Percentiles rank a stretch among this genome's conserved stretches.
Conservation (phyloP, 768 basidiomycete genomes). For the Termitomyces sp. region DNA sequence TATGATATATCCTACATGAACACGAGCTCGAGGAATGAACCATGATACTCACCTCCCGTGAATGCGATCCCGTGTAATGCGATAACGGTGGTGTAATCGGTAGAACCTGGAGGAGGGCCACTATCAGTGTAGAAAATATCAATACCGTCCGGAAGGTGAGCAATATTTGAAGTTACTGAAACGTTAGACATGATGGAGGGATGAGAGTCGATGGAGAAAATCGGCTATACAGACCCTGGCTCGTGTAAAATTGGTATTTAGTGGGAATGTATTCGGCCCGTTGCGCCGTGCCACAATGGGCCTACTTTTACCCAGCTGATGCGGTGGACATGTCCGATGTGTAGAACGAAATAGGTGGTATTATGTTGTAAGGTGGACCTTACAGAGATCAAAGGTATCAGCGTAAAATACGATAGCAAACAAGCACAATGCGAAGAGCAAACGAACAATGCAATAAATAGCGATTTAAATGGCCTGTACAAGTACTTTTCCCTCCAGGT, state of each 20-base stretch:
- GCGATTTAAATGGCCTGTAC: not conserved
- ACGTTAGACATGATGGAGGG: not conserved
- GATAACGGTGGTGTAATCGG: constrained; percentile 29
- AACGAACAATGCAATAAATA: constrained; percentile 7
- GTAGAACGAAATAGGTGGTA: not conserved
- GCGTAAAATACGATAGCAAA: not conserved
- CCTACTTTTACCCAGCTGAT: not conserved
- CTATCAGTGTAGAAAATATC: constrained; percentile 28
- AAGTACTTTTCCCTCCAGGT: not conserved
- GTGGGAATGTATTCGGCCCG: not conserved
- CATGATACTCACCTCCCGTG: constrained; percentile 23
- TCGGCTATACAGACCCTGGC: not conserved
- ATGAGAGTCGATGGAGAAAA: not conserved
- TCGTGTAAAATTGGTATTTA: not conserved
- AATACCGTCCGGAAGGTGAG: constrained; percentile 14
- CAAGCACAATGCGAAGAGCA: not conserved
- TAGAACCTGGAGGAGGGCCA: constrained; percentile 21
- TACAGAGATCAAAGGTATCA: not conserved
- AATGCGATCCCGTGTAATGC: constrained; percentile 28
- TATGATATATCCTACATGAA: not conserved
- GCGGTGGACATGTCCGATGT: not conserved
- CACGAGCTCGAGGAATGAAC: not conserved
- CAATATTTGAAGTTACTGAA: not conserved
- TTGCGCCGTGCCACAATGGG: not conserved
- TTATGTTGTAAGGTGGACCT: not conserved